These are phyloP conservation scores for Metschnikowia peoriensis DNA, from an alignment of 805 yeast species.

Conservation along the genomic window DNA sequence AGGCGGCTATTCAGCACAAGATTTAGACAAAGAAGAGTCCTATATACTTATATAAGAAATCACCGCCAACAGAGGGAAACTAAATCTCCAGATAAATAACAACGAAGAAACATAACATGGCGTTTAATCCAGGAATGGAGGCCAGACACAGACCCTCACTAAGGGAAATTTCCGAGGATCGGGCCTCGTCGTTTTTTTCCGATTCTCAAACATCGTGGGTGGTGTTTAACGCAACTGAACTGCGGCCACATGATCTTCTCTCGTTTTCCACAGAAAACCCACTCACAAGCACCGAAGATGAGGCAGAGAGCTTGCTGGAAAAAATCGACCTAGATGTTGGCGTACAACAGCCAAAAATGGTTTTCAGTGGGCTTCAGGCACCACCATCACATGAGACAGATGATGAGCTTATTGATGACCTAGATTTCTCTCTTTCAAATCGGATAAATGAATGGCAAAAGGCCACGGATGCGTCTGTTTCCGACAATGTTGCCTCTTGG, in stretches of 20 bases:
- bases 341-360: not conserved
- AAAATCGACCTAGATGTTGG: not conserved
- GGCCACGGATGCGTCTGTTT: conserved; percentile 12
- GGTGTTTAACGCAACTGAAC: conserved; percentile 17
- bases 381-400: conserved; percentile 3
- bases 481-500: conserved; percentile 22
- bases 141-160: conserved; percentile 12
- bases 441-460: conserved; percentile 19
- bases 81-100: not conserved
- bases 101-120: conserved; percentile 8
- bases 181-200: conserved; percentile 16
- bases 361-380: not conserved
- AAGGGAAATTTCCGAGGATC: conserved; percentile 11
- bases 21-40: not conserved
- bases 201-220: conserved; percentile 22
- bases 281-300: conserved; percentile 13
- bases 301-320: conserved; percentile 3
- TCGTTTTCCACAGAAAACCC: conserved; percentile 19
- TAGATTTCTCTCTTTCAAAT: conserved; percentile 13
- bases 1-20: no score
- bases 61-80: not conserved
- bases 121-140: conserved; percentile 16
- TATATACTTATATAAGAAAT: no score
- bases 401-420: conserved; percentile 13
- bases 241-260: conserved; percentile 15